Evolutionary conservation across 176 grass and related monocot genomes (phyloP).

Genomic region (Eremochloa ophiuroides): DNA sequence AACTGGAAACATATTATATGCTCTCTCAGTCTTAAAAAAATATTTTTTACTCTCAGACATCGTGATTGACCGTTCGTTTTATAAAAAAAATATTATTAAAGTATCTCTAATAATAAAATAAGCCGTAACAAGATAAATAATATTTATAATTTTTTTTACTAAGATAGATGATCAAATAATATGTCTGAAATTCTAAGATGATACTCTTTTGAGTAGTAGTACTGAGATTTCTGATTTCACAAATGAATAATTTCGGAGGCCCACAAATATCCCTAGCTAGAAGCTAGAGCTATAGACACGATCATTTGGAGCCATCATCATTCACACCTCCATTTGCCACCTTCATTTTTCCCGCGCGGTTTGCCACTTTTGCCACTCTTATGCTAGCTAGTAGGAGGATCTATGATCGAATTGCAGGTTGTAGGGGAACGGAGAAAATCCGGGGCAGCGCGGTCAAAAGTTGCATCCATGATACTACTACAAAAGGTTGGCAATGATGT

Average conservation of each 20-base stretch:
- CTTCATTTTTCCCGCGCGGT: neutral
- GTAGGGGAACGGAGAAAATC: neutral
- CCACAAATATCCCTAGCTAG: neutral
- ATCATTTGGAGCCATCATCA: slow-evolving; percentile 20
- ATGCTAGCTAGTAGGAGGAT: neutral
- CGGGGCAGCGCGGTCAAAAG: neutral
- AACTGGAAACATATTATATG: neutral
- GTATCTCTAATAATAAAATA: too few relatives aligned
- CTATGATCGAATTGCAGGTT: neutral
- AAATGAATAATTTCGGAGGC: neutral
- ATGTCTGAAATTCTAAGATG: too few relatives aligned
- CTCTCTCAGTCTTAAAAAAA: too few relatives aligned
- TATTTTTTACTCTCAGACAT: too few relatives aligned
- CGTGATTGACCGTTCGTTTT: too few relatives aligned
- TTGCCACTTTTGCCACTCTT: slow-evolving; percentile 5
- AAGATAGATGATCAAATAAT: too few relatives aligned
- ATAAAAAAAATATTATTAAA: too few relatives aligned
- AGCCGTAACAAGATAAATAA: too few relatives aligned
- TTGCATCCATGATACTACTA: neutral
- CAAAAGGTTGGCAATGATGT: slow-evolving; percentile 18
- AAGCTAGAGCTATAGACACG: neutral
- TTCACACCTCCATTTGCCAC: neutral
- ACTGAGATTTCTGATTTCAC: neutral
- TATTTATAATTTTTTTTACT: too few relatives aligned
- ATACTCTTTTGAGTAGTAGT: too few relatives aligned